Percentiles rank a stretch among this genome's conserved stretches.
These are phyloP conservation scores for Rosellinia necatrix DNA, from an alignment of 2,329 filamentous ascomycete species.

Conservation along the genomic window DNA sequence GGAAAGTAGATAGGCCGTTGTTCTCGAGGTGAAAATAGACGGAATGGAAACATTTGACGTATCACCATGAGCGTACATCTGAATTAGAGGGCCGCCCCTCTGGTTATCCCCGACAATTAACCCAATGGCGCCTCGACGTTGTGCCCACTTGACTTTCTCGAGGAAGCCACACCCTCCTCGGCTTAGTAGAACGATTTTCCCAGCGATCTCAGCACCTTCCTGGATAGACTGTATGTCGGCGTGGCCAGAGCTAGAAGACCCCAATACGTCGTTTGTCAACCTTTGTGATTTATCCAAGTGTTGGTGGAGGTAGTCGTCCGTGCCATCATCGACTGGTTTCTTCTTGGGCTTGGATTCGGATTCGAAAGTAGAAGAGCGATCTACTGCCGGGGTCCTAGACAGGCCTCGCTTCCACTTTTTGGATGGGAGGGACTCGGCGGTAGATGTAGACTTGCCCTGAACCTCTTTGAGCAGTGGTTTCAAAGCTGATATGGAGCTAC, in stretches of 20 bases:
- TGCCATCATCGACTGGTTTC: conserved; percentile 68
- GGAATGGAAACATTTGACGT: conserved; percentile 95
- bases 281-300: conserved; percentile 40
- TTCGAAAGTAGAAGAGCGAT: conserved; percentile 34
- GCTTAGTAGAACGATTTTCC: conserved; percentile 89
- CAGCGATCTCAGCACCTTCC: conserved; percentile 88
- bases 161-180: conserved; percentile 94
- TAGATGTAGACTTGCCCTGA: conserved; percentile 38
- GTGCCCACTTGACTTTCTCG: conserved; percentile 97
- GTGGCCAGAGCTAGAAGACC: conserved; percentile 56
- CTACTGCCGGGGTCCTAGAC: conserved; percentile 39
- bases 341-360: conserved; percentile 39
- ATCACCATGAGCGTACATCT: conserved; percentile 98
- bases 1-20: conserved; percentile 89
- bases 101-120: conserved; percentile 94
- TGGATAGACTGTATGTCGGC: conserved; percentile 92
- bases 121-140: conserved; percentile 84
- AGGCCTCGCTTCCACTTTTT: conserved; percentile 45
- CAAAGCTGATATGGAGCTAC: conserved; percentile 51
- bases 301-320: conserved; percentile 81
- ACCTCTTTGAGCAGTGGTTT: conserved; percentile 47
- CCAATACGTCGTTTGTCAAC: conserved; percentile 43
- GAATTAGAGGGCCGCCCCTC: conserved; percentile 84
- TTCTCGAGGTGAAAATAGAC: conserved; percentile 91
- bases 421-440: conserved; percentile 37